Percentiles rank a stretch among this genome's conserved stretches.
These are phyloP conservation scores for Nepenthes alata DNA, from an alignment of 179 eudicot genomes.

Conservation along the genomic window DNA sequence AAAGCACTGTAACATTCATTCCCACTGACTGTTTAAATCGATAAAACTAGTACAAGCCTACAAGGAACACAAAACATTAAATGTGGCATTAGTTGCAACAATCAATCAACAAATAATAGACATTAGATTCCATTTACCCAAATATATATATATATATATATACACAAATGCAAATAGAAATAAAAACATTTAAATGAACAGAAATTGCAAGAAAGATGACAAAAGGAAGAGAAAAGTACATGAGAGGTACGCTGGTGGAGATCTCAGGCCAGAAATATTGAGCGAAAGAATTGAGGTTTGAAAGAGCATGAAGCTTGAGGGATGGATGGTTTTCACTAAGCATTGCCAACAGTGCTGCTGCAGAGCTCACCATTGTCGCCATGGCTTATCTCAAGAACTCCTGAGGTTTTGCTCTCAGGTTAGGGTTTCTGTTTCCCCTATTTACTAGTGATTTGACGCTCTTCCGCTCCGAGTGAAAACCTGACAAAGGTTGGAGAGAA, in stretches of 20 bases:
- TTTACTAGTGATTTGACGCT: too few relatives aligned
- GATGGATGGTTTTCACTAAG: slow-evolving; percentile 51
- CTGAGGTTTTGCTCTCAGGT: too few relatives aligned
- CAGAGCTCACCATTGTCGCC: slow-evolving; percentile 79
- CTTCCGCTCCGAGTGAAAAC: too few relatives aligned
- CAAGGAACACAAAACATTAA: not conserved
- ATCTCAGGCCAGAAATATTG: slow-evolving; percentile 89
- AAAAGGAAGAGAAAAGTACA: slow-evolving; percentile 24
- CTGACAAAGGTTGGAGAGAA: too few relatives aligned
- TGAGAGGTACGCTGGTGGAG: slow-evolving; percentile 66
- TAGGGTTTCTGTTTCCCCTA: too few relatives aligned
- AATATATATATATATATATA: too few relatives aligned
- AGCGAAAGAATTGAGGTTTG: slow-evolving; percentile 60
- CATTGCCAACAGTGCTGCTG: slow-evolving; percentile 77
- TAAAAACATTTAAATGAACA: not conserved
- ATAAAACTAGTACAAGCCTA: too few relatives aligned
- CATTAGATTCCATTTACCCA: too few relatives aligned
- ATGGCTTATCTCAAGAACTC: too few relatives aligned
- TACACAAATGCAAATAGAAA: not conserved
- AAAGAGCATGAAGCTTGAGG: slow-evolving; percentile 71
- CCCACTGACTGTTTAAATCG: too few relatives aligned
- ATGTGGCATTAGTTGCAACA: not conserved
- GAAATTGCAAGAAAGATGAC: not conserved
- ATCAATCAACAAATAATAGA: not conserved
- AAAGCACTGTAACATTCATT: too few relatives aligned